A percentile compares a stretch with the other conserved stretches of the same genome.
phyloP scores from a whole-genome alignment of 2,329 filamentous ascomycete species.

The Xylaria sp. region DNA sequence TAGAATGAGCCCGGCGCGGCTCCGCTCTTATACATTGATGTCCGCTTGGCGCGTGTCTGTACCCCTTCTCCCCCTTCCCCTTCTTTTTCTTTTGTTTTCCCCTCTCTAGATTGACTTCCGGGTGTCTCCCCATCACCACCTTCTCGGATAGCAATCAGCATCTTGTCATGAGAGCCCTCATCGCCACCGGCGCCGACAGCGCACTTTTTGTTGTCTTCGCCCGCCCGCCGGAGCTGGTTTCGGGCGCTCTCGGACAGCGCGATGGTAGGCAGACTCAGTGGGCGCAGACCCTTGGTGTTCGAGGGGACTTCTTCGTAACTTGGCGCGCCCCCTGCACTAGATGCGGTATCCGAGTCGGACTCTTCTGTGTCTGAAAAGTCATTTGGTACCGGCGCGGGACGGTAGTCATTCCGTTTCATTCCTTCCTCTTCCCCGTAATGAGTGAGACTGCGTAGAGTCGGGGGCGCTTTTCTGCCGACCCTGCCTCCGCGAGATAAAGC shows the following conservation, averaged over 20 bases:
- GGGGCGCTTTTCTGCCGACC: not conserved
- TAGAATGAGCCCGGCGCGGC: conserved; percentile 31
- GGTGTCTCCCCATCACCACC: not conserved
- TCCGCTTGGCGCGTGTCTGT: conserved; percentile 15
- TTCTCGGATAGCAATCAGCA: not conserved
- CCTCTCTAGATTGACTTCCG: not conserved
- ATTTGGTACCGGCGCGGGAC: too few species aligned
- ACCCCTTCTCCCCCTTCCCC: not conserved
- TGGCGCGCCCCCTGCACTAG: not conserved
- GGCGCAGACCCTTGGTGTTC: conserved; percentile 24
- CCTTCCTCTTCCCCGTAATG: not conserved
- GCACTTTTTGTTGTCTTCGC: not conserved
- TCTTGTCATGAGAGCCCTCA: not conserved
- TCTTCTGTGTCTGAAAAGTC: not conserved
- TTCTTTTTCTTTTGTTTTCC: not conserved
- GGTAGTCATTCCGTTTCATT: too few species aligned
- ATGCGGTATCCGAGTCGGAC: not conserved
- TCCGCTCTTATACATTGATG: conserved; percentile 29
- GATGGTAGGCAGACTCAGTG: conserved; percentile 27
- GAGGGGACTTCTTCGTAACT: not conserved
- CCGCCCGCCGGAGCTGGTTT: conserved; percentile 9
- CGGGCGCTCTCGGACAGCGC: conserved; percentile 20
- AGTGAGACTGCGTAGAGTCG: too few species aligned
- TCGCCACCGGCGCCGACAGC: too few species aligned
- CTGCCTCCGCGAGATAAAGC: too few species aligned